phyloP scores from a whole-genome alignment of 2,329 filamentous ascomycete species.

The Penicillium griseofulvum region DNA sequence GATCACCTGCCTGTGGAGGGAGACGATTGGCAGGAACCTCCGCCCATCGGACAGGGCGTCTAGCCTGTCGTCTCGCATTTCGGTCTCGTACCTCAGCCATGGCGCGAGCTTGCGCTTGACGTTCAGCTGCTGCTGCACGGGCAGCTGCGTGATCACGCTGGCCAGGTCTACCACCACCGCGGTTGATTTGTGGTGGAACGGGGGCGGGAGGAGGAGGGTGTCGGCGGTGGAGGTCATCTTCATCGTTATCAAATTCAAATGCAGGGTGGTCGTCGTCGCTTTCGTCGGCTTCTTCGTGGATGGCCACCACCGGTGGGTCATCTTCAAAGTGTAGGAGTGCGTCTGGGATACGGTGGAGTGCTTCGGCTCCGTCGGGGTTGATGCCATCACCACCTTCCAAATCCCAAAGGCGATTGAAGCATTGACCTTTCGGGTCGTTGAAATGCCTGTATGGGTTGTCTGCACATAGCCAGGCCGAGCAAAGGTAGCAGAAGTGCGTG shows the following conservation, averaged over 20 bases:
- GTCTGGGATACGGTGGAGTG: conserved; percentile 40
- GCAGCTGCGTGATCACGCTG: conserved; percentile 34
- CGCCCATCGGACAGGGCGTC: not conserved
- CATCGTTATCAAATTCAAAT: conserved; percentile 27
- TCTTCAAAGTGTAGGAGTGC: conserved; percentile 40
- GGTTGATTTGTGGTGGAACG: conserved; percentile 36
- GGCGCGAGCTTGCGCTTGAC: conserved; percentile 39
- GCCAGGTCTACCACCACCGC: conserved; percentile 25
- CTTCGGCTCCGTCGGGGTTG: conserved; percentile 43
- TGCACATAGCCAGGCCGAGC: conserved; percentile 78
- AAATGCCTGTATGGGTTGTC: conserved; percentile 86
- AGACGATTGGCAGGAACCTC: conserved; percentile 8
- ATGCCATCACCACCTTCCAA: conserved; percentile 72
- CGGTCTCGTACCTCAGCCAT: conserved; percentile 39
- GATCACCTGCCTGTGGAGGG: conserved; percentile 5
- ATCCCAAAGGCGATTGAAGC: conserved; percentile 88
- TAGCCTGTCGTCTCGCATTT: conserved; percentile 12
- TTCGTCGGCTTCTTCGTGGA: conserved; percentile 19
- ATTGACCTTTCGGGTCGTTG: conserved; percentile 67
- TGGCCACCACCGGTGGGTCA: conserved; percentile 9
- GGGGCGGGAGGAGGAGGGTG: conserved; percentile 43
- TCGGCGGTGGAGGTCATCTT: conserved; percentile 27
- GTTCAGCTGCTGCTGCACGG: conserved; percentile 38
- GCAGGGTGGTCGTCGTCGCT: conserved; percentile 30
- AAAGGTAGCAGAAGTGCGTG: conserved; percentile 94